Conservation (phyloP, 495 filamentous ascomycete genomes). For the Cladorrhinum samala region DNA sequence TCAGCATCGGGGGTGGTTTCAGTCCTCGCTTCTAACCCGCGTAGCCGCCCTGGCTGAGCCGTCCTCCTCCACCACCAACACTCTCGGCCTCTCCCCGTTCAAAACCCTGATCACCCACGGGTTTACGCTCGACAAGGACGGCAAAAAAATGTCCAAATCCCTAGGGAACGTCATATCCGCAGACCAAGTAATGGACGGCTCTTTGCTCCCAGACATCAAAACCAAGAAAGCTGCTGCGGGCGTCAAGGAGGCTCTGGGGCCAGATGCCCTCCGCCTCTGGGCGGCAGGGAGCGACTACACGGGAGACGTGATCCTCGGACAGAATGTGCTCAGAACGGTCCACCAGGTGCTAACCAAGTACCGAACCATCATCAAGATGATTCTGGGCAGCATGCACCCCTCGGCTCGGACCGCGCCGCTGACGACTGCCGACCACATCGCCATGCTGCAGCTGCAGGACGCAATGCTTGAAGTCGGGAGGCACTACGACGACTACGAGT, state of each 20-base stretch:
- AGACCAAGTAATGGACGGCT: slow-evolving; percentile 74
- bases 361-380: slow-evolving; percentile 78
- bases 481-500: slow-evolving; percentile 66
- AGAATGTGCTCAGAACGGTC: slow-evolving; percentile 64
- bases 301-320: slow-evolving; percentile 71
- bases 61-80: slow-evolving; percentile 10
- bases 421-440: slow-evolving; percentile 62
- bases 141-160: slow-evolving; percentile 98
- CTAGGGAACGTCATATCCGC: slow-evolving; percentile 85
- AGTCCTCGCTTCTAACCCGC: slow-evolving; percentile 92
- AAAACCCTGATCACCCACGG: slow-evolving; percentile 86
- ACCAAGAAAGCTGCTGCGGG: slow-evolving; percentile 5
- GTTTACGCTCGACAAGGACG: slow-evolving; percentile 81
- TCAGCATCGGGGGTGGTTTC: slow-evolving; percentile 98
- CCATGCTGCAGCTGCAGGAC: slow-evolving; percentile 63
- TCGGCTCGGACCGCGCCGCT: slow-evolving; percentile 43
- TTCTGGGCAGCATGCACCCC: slow-evolving; percentile 70
- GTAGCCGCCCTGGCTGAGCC: slow-evolving; percentile 41
- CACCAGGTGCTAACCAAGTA: slow-evolving; percentile 76
- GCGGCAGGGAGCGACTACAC: slow-evolving; percentile 88
- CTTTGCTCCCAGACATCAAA: slow-evolving; percentile 42
- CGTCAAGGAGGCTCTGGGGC: slow-evolving; percentile 47
- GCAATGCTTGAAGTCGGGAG: slow-evolving; percentile 53
- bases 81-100: slow-evolving; percentile 55
- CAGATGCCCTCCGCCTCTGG: slow-evolving; percentile 90